phyloP scores from a whole-genome alignment of 2,329 filamentous ascomycete species.

The Aspergillus pseudonomiae region DNA sequence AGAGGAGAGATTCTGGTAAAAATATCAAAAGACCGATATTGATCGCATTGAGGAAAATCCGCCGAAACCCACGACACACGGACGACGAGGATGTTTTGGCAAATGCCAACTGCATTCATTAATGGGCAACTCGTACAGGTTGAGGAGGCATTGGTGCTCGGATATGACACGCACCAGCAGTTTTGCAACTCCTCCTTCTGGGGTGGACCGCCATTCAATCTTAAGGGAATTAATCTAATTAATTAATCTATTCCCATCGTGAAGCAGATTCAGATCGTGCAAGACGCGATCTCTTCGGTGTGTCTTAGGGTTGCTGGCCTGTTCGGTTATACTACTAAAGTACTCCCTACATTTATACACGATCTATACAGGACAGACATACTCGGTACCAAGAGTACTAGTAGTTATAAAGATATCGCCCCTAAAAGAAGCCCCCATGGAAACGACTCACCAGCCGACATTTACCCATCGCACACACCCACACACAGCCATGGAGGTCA shows the following conservation, averaged over 20 bases:
- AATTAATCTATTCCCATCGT: neutral
- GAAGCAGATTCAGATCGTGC: neutral
- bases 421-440: too few relatives aligned
- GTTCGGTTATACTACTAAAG: too few relatives aligned
- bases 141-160: neutral
- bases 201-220: neutral
- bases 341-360: too few relatives aligned
- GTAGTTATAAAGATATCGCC: too few relatives aligned
- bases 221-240: neutral
- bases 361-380: too few relatives aligned
- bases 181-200: neutral
- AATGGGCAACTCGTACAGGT: neutral
- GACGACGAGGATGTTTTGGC: neutral
- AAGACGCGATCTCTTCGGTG: neutral
- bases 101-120: neutral
- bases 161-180: slow-evolving; percentile 2
- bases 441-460: neutral
- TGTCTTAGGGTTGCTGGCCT: too few relatives aligned
- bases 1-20: neutral
- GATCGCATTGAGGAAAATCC: neutral
- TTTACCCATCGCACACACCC: neutral
- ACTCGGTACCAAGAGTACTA: too few relatives aligned
- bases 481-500: neutral
- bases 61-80: neutral
- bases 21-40: neutral